Evolutionary conservation across 345 rosid genomes (phyloP).

Genomic region (Boechera retrofracta): DNA sequence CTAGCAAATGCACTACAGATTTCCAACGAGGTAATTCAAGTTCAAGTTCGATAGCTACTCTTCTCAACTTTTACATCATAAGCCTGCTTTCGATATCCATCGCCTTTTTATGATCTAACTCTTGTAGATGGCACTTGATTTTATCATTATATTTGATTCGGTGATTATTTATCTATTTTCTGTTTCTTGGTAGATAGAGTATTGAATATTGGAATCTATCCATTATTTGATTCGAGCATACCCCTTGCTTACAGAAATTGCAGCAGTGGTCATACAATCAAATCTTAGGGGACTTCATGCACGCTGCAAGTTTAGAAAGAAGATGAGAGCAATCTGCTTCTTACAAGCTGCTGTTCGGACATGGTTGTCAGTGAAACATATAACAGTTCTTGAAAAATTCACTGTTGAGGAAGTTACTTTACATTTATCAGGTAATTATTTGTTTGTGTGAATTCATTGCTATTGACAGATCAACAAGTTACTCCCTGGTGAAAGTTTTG

Average conservation of each 20-base stretch:
- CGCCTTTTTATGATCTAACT: slow-evolving; percentile 8
- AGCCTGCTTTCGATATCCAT: slow-evolving; percentile 2
- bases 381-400: slow-evolving; percentile 31
- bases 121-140: slow-evolving; percentile 3
- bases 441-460: background rate
- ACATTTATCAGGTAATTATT: slow-evolving; percentile 47
- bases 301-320: slow-evolving; percentile 56
- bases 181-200: slow-evolving; percentile 17
- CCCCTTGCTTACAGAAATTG: slow-evolving; percentile 54
- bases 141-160: slow-evolving; percentile 10
- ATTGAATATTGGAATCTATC: slow-evolving; percentile 21
- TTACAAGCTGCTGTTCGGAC: slow-evolving; percentile 62
- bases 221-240: slow-evolving; percentile 17
- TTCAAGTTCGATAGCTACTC: slow-evolving; percentile 19
- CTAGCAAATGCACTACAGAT: slow-evolving; percentile 39
- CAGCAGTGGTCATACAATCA: slow-evolving; percentile 72
- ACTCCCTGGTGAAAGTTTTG: slow-evolving; percentile 14
- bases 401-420: slow-evolving; percentile 35
- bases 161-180: slow-evolving; percentile 1
- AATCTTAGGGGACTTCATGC: slow-evolving; percentile 55
- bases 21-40: slow-evolving; percentile 55
- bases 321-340: slow-evolving; percentile 48
- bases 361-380: slow-evolving; percentile 63
- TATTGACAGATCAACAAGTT: slow-evolving; percentile 8
- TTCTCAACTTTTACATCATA: slow-evolving; percentile 23